Evolutionary conservation across 2,329 filamentous ascomycete genomes (phyloP).

Genomic region (Karstenula rhodostoma): DNA sequence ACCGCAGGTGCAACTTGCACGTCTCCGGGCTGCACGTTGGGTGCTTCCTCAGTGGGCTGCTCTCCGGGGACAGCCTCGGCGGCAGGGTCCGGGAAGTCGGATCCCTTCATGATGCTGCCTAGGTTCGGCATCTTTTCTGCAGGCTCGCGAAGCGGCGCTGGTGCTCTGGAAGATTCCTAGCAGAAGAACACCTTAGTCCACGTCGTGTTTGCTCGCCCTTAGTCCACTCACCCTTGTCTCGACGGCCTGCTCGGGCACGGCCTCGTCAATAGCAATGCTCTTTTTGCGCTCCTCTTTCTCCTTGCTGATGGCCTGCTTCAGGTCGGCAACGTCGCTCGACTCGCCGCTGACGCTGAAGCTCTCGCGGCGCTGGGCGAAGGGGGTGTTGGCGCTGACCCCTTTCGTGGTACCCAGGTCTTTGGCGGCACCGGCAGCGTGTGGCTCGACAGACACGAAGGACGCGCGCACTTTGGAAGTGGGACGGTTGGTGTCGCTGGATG

Average conservation of each 20-base stretch:
- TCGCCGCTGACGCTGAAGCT: conserved; percentile 54
- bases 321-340: conserved; percentile 43
- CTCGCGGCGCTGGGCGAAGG: conserved; percentile 44
- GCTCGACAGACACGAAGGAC: conserved; percentile 58
- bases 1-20: background rate
- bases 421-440: conserved; percentile 20
- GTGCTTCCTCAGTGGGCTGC: background rate
- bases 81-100: conserved; percentile 42
- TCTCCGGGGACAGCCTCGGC: conserved; percentile 15
- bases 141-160: conserved; percentile 40
- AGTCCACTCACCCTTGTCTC: conserved; percentile 39
- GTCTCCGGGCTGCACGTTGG: conserved; percentile 7
- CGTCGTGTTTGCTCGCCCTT: background rate
- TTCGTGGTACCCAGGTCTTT: conserved; percentile 37
- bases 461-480: conserved; percentile 56
- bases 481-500: conserved; percentile 40
- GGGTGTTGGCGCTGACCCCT: conserved; percentile 40
- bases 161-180: conserved; percentile 43
- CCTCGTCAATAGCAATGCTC: conserved; percentile 46
- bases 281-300: conserved; percentile 51
- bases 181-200: background rate
- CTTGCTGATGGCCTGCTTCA: conserved; percentile 51
- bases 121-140: conserved; percentile 41
- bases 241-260: conserved; percentile 54
- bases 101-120: conserved; percentile 47